Conservation (phyloP, 352 stramenopile species). For the Globisporangium acanthophoron region DNA sequence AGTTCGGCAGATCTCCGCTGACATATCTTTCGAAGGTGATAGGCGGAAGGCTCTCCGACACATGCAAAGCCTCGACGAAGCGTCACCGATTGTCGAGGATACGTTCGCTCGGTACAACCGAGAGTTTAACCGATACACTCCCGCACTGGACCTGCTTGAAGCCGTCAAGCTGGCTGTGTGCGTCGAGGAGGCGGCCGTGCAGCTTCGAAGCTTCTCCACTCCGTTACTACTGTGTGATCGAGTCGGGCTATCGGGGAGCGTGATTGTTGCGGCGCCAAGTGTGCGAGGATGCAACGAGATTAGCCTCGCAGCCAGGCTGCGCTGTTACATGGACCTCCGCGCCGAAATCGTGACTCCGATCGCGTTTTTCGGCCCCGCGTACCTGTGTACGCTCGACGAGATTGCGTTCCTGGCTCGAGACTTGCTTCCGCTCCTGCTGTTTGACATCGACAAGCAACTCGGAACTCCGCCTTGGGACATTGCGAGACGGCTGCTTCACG, state of each 20-base stretch:
- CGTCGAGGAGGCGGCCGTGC: constrained; percentile 27
- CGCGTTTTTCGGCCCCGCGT: constrained; percentile 48
- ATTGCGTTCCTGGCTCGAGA: constrained; percentile 23
- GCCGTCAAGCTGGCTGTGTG: constrained; percentile 22
- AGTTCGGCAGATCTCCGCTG: constrained; percentile 24
- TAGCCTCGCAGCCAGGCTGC: constrained; percentile 23
- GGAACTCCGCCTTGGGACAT: constrained; percentile 48
- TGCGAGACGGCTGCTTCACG: constrained; percentile 47
- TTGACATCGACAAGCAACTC: constrained; percentile 40
- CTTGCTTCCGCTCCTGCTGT: constrained; percentile 33
- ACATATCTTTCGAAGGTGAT: constrained; percentile 40
- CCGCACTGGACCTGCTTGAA: constrained; percentile 25
- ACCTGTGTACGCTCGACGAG: constrained; percentile 50
- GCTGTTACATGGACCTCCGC: constrained; percentile 37
- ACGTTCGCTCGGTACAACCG: constrained; percentile 16
- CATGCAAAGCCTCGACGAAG: constrained; percentile 47
- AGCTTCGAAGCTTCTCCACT: constrained; percentile 45
- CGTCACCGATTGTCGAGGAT: constrained; percentile 22
- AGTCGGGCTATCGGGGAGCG: constrained; percentile 24
- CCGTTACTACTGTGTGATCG: constrained; percentile 35
- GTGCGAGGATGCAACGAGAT: not conserved
- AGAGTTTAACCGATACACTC: constrained; percentile 19
- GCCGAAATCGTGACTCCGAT: constrained; percentile 27
- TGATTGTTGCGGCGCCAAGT: constrained; percentile 25
- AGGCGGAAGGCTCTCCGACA: constrained; percentile 14